Conservation (phyloP, 345 rosid species). For the Camelina sativa region DNA sequence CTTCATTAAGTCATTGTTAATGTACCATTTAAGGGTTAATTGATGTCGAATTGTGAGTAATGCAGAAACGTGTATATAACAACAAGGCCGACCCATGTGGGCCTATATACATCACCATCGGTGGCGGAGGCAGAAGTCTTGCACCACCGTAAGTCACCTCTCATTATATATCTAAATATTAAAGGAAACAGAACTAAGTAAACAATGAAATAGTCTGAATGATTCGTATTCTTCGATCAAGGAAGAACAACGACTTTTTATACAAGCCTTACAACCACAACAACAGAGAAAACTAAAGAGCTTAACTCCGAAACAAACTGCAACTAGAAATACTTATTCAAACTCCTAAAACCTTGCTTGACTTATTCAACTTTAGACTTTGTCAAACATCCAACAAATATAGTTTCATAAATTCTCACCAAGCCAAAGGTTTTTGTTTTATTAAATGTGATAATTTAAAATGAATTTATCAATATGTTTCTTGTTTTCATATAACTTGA, state of each 20-base stretch:
- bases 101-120: conserved; percentile 78
- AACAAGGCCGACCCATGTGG: conserved; percentile 76
- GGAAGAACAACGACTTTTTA: no score
- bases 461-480: background rate
- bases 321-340: no score
- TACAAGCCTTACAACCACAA: no score
- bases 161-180: background rate
- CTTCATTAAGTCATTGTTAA: background rate
- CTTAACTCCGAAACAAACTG: no score
- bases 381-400: no score
- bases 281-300: no score
- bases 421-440: background rate
- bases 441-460: background rate
- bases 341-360: no score
- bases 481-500: background rate
- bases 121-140: conserved; percentile 96
- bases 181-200: no score
- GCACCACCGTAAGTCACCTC: conserved; percentile 58
- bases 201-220: no score
- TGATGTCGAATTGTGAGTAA: background rate
- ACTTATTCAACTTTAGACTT: no score
- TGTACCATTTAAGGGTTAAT: background rate
- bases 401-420: background rate
- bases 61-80: conserved; percentile 72
- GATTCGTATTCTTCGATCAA: no score